A percentile compares a stretch with the other conserved stretches of the same genome.
Conservation (phyloP, 768 basidiomycete species). For the Dioszegia aurantiaca region DNA sequence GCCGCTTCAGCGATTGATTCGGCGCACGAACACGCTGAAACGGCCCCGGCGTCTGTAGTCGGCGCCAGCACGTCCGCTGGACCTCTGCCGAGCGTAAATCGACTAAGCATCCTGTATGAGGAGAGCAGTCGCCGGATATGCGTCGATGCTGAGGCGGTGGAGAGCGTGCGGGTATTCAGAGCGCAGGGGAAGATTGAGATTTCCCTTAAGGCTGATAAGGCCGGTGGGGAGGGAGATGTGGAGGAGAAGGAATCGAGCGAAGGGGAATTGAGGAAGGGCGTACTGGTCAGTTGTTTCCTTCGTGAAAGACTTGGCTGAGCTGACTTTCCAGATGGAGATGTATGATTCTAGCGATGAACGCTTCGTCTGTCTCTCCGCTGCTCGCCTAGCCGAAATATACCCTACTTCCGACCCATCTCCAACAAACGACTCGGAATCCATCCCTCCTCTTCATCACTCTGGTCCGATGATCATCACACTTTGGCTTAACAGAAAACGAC, state of each 20-base stretch:
- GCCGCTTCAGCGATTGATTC: neutral
- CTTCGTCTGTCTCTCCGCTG: slow-evolving; percentile 37
- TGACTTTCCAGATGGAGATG: slow-evolving; percentile 44
- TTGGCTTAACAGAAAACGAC: slow-evolving; percentile 79
- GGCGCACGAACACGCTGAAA: too few species aligned
- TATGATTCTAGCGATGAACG: slow-evolving; percentile 48
- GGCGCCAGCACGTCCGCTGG: neutral
- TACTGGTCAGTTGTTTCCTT: slow-evolving; percentile 42
- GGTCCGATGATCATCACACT: slow-evolving; percentile 23
- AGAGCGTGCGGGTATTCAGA: slow-evolving; percentile 74
- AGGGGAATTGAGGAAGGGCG: slow-evolving; percentile 34
- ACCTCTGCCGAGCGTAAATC: slow-evolving; percentile 47
- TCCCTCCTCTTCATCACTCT: slow-evolving; percentile 64
- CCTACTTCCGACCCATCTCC: slow-evolving; percentile 12
- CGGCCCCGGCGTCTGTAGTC: too few species aligned
- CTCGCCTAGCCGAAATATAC: slow-evolving; percentile 43
- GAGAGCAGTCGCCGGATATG: slow-evolving; percentile 81
- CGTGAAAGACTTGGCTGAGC: neutral
- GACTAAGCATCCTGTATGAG: slow-evolving; percentile 90
- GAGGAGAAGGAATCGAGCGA: slow-evolving; percentile 14
- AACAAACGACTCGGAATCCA: slow-evolving; percentile 52
- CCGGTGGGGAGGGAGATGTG: slow-evolving; percentile 4
- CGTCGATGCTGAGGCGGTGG: slow-evolving; percentile 81
- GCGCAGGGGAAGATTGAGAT: slow-evolving; percentile 84
- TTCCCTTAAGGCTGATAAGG: slow-evolving; percentile 55